Base-by-base conservation (phyloP, 805 yeast species). In the Ogataea henricii region DNA sequence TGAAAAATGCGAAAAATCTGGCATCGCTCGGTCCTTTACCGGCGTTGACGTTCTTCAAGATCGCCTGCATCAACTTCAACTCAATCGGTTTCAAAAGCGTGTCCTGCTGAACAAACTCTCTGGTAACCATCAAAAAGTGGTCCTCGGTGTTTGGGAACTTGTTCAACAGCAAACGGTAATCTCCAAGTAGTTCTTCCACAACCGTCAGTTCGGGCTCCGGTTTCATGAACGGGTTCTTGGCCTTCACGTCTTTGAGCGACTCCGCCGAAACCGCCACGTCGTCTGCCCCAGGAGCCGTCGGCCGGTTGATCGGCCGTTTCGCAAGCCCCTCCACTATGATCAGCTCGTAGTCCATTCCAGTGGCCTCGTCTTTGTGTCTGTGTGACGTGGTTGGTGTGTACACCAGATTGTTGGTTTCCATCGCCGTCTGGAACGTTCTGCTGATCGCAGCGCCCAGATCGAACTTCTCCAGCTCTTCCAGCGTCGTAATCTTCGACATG, bases 81-180 rank as follows among this genome's bases (percentile, higher is more conserved):
- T 92, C 97, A n/a, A 66, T 57, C 16, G 89, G 88, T 20, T 81
- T 73, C 47, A 92, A 70, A 13, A 96, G 85, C 0, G 87, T 70
- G 27, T 76, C 77, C 66, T 92, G 98, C 1, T 85, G 72, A 53
- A 79, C 78, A 66, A 84, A 87, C 44, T 81, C 76, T 52, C 81
- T 86, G 1, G 98, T 89, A 7, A 91, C 83, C 45, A 90, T 60
- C 69, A 94, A 71, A 46, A 88, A 77, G 65, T 92, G 99, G 58
- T 83, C 79, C 37, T 87, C 81, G 4, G 85, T 78, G 32, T 91
- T 84, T 8, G 97, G 96, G 66, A 79, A 94, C 66, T 92, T 94
- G 73, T 92, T 92, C 56, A 89, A 76, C 5, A 92, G 80, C 27
- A 92, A 66, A 53, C 82, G 73, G 60, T 85, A 80, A 23, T 78